phyloP scores from a whole-genome alignment of 306 rosid species.

The Cucurbita maxima region DNA sequence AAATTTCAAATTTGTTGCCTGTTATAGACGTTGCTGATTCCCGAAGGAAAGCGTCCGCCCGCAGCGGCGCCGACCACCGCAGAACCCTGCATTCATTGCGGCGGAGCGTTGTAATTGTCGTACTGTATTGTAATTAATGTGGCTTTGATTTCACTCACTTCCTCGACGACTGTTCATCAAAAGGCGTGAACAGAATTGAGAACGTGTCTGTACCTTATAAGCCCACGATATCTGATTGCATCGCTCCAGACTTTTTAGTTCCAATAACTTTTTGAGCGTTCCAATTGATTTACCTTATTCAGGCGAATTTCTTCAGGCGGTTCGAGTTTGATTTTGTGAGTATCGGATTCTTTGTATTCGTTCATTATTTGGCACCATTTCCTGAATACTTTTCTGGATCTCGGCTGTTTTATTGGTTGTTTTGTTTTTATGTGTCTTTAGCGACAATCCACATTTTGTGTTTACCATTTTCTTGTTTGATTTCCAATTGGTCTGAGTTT shows the following conservation, averaged over 20 bases:
- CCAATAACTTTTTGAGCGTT: not conserved
- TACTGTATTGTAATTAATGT: not conserved
- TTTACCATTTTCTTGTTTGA: not conserved
- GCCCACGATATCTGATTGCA: not conserved
- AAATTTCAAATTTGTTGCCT: not conserved
- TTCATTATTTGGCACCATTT: not conserved
- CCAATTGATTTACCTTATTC: not conserved
- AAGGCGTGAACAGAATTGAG: not conserved
- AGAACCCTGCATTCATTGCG: not conserved
- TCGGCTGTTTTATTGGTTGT: not conserved
- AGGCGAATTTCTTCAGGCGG: not conserved
- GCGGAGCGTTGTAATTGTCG: not conserved
- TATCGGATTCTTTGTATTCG: not conserved
- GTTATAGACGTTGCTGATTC: not conserved
- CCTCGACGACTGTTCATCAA: not conserved
- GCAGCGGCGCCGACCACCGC: conserved; percentile 1
- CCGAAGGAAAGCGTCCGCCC: not conserved
- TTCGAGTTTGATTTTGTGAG: not conserved
- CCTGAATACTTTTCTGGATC: not conserved
- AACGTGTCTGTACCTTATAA: not conserved
- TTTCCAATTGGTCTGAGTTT: not conserved
- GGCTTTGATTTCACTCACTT: not conserved
- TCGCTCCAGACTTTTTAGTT: not conserved
- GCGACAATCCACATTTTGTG: too few relatives aligned
- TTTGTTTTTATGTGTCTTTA: too few relatives aligned